Base-by-base conservation (phyloP, 345 rosid species). In the Gossypium arboreum region DNA sequence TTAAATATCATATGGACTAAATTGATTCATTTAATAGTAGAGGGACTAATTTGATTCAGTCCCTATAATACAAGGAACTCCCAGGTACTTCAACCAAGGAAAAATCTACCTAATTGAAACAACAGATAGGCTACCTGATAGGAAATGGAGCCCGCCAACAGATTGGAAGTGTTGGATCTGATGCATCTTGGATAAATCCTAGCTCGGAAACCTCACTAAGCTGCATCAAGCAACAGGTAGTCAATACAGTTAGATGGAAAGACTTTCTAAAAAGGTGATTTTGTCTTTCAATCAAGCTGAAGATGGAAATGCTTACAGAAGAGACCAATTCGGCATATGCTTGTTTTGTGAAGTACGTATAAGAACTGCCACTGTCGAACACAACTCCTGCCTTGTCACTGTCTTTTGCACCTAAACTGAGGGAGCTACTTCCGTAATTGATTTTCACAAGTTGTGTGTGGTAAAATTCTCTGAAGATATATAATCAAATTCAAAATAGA, bases 351-450 rank as follows among this genome's bases (percentile, higher is more conserved):
- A 94, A 88, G 85, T 94, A 92, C 12, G 97, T 89, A 78, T 92
- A 94, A 68, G 98, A 94, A 79, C 98, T 94, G 72, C 98, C 98
- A 64, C 85, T 92, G 72, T 92, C 97, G 78, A 92, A 91, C 72
- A 90, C 74, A 48, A 88, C 83, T 57, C 79, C 76, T 77, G 84
- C 85, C 47, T 71, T 68, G 76, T 83, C 83, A 58, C 84, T 81
- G 18, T 73, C 81, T 71, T 47, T 72, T 3, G 77, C 83, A 2
- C 88, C 93, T 73, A 89, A 82, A 80, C 84, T 85, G 71, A 92
- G 85, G 29, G 76, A 79, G 75, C 72, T 77, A 24, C 83, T 84
- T 77, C 95, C 97, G 45, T 91, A 94, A 77, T 72, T 86, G 81
- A 94, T 79, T 74, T 85, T 90, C 75, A 82, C 20, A 76, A 90